Evolutionary conservation across 1,284 basidiomycete species (phyloP), one percentile per base, ranked within the genome.

Genomic region (Earliella scabrosa): DNA sequence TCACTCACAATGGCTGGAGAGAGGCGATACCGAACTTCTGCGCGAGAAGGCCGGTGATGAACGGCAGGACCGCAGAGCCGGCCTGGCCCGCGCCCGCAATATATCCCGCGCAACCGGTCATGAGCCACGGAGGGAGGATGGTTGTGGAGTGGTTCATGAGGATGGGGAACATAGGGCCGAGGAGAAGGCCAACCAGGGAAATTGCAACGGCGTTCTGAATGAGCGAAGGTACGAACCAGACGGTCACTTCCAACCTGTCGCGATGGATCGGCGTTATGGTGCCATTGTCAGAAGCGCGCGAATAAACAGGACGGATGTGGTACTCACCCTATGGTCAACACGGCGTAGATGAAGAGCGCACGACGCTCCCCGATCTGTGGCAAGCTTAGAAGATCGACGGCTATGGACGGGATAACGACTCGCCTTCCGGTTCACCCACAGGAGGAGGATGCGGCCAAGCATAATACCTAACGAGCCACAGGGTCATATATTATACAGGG

Each of bases 41-140:
- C 6, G 84, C 77, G 39, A 87, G 71, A 0, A 80, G 75, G 13
- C 85, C 84, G 0, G 83, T 85, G 55, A 84, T 72, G 65, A 89
- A 88, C 0, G 88, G 87, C 40, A 90, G 69, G 2, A 87, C 68
- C 0, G 87, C 87, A 45, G 80, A 82, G 13, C 88, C 87, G 2
- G 86, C 81, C 62, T 86, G 83, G 0, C 87, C 87, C 39, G 88
- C 74, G 16, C 82, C 82, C 2, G 82, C 78, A 24, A 86, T 84
- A 82, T 85, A 86, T 1, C 87, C 87, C 23, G 88, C 83, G n/a
- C 82, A 79, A 3, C 76, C 85, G 0, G 81, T 82, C 47, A 88
- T 77, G 18, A 89, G 73, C 76, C 83, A 84, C 7, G 74, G 75
- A 4, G 87, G 87, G 2, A 91, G 70, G 54, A 89, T 74, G 2